Percentiles rank a stretch among this genome's conserved stretches.
Conservation (phyloP, 805 yeast species). For the Sugiyamaella chiloensis region DNA sequence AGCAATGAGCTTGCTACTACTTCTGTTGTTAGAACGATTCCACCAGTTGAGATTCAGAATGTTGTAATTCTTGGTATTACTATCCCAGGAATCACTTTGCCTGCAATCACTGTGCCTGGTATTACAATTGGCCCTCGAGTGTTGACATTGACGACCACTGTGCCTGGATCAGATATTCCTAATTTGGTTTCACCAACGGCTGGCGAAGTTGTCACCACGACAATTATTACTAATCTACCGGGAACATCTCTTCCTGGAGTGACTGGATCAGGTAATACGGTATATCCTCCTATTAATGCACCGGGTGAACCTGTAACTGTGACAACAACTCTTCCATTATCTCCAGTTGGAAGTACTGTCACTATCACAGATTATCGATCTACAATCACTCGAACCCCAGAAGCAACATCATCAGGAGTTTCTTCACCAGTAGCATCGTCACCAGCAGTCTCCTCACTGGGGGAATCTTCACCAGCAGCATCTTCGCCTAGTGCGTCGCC, state of each 20-base stretch:
- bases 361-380: not conserved
- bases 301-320: not conserved
- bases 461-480: too few relatives aligned
- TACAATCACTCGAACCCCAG: not conserved
- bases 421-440: not conserved
- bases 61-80: conserved; percentile 19
- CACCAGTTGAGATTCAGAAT: conserved; percentile 22
- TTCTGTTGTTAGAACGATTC: conserved; percentile 12
- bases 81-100: conserved; percentile 16
- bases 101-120: conserved; percentile 17
- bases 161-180: not conserved
- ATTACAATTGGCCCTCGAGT: conserved; percentile 3
- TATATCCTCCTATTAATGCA: conserved; percentile 6
- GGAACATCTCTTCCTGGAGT: not conserved
- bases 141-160: conserved; percentile 2
- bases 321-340: not conserved
- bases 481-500: not conserved
- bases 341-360: not conserved
- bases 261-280: not conserved
- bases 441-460: too few relatives aligned
- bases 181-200: conserved; percentile 7
- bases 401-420: too few relatives aligned
- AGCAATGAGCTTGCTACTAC: conserved; percentile 13
- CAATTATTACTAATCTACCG: not conserved
- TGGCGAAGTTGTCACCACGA: not conserved